Evolutionary conservation across 441 rosid genomes (phyloP).

Genomic region (Jatropha multifida): DNA sequence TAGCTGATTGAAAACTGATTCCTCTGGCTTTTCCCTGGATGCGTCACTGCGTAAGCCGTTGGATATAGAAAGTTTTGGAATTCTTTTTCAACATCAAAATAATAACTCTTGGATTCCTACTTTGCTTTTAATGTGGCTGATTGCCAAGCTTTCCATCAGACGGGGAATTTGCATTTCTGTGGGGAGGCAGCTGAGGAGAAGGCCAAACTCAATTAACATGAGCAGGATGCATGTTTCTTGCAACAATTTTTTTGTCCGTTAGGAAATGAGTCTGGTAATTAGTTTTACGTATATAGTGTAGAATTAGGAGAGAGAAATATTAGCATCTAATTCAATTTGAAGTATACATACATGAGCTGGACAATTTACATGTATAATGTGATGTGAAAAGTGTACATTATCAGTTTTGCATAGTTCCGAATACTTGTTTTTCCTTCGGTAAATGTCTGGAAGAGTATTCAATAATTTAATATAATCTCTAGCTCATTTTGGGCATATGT

Average conservation of each 20-base stretch:
- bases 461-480: not conserved
- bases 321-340: constrained; percentile 26
- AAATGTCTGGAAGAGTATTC: not conserved
- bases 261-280: constrained; percentile 29
- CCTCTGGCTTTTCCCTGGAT: constrained; percentile 28
- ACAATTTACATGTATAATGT: constrained; percentile 33
- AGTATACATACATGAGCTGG: constrained; percentile 33
- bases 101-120: constrained; percentile 24
- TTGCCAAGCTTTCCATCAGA: constrained; percentile 24
- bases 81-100: constrained; percentile 43
- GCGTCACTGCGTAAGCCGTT: constrained; percentile 31
- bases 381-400: constrained; percentile 47
- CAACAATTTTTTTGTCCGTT: constrained; percentile 35
- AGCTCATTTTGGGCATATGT: not conserved
- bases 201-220: constrained; percentile 36
- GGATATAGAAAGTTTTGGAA: constrained; percentile 28
- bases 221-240: constrained; percentile 34
- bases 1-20: constrained; percentile 25
- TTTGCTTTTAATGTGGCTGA: constrained; percentile 22
- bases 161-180: constrained; percentile 27
- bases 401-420: constrained; percentile 46
- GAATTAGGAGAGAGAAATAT: constrained; percentile 21
- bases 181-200: constrained; percentile 33
- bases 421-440: not conserved
- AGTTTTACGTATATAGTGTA: constrained; percentile 46